Evolutionary conservation across 768 basidiomycete genomes (phyloP).

Genomic region (Multifurca ochricompacta): DNA sequence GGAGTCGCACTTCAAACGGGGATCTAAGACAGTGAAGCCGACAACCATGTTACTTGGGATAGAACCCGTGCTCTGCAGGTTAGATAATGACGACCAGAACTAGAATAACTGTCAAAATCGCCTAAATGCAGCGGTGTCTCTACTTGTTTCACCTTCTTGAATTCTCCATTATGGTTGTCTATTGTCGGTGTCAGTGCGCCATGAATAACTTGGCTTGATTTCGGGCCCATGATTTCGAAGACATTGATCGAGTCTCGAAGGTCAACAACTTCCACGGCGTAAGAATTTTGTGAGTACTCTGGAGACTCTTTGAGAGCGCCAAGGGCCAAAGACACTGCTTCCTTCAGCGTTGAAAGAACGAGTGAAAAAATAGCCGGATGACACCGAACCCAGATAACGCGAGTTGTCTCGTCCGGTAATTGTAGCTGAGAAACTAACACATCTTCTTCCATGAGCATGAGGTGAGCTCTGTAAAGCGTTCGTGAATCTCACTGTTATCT

Average conservation of each 20-base stretch:
- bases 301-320: constrained; percentile 27
- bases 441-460: constrained; percentile 6
- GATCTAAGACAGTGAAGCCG: constrained; percentile 78
- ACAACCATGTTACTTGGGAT: constrained; percentile 69
- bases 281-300: constrained; percentile 23
- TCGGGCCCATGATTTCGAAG: constrained; percentile 89
- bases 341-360: constrained; percentile 44
- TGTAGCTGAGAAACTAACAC: constrained; percentile 26
- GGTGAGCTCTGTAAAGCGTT: neutral
- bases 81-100: constrained; percentile 61
- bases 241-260: constrained; percentile 62
- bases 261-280: constrained; percentile 60
- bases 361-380: constrained; percentile 69
- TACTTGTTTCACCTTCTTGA: constrained; percentile 42
- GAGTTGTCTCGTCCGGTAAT: constrained; percentile 18
- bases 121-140: neutral
- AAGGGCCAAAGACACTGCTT: constrained; percentile 43
- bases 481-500: neutral
- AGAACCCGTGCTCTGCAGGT: constrained; percentile 56
- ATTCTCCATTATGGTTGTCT: constrained; percentile 42
- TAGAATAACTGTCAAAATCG: constrained; percentile 24
- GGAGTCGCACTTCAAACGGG: constrained; percentile 63
- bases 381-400: constrained; percentile 65
- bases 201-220: constrained; percentile 56
- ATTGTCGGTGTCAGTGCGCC: constrained; percentile 28